Evolutionary conservation across 768 basidiomycete species (phyloP), one percentile per base, ranked within the genome.

Genomic region (Naganishia vishniacii): DNA sequence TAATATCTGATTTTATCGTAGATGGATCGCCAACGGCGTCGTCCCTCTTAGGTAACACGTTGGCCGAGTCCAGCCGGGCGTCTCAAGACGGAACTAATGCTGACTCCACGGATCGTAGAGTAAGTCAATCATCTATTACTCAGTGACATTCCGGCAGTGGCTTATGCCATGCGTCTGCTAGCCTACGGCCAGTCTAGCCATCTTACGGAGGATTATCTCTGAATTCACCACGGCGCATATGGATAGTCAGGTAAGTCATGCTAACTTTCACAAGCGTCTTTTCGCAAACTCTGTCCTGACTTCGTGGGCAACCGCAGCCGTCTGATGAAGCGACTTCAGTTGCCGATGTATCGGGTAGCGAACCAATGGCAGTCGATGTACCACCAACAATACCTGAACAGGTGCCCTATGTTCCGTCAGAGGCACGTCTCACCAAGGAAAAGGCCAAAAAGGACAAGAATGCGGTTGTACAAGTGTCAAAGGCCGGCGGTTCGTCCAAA

Each of bases 341-440:
- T n/a, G n/a, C n/a, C n/a, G n/a, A 59, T 37, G 23, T 29, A 18
- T 4, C 40, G n/a, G n/a, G n/a, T n/a, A n/a, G n/a, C 9, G 18
- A 62, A 32, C 32, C 26, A 34, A 49, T 48, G 47, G 32, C 46
- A 25, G 20, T 48, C n/a, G 47, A 48, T 4, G n/a, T 61, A 6
- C 48, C 53, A 7, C 60, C 66, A 1, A 67, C 68, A 0, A 70
- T 70, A 37, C 73, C 84, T 59, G 81, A 84, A 37, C 89, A 90
- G 75, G 83, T 91, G 7, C 85, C 90, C 0, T 93, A 86, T 67
- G 81, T 93, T 9, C 89, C 89, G 48, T 81, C 84, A 0, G 76
- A 83, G 0, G 81, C 85, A 70, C 83, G 90, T 23, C 72, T 71
- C 16, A 64, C 63, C 18, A 64, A 64, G 32, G 18, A 62, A 60